A percentile compares a stretch with the other conserved stretches of the same genome.
These are phyloP conservation scores for Fusarium nisikadoi DNA, from an alignment of 2,329 filamentous ascomycete genomes.

Conservation along the genomic window DNA sequence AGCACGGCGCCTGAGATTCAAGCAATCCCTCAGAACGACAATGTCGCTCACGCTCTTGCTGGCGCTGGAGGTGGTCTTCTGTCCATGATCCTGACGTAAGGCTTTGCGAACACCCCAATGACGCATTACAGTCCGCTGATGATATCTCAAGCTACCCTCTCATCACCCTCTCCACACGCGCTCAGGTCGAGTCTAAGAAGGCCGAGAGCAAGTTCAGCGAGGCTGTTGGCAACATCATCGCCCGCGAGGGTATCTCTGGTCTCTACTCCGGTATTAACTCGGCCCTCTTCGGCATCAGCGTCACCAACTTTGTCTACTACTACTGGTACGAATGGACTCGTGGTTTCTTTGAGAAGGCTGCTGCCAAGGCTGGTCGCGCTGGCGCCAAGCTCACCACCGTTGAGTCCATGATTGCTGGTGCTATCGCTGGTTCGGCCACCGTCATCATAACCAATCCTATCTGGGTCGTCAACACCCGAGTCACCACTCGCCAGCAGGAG, in stretches of 20 bases:
- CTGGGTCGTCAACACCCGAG: constrained; percentile 98
- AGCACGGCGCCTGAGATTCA: constrained; percentile 60
- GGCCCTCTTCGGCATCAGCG: constrained; percentile 94
- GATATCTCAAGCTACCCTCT: constrained; percentile 78
- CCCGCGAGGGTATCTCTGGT: constrained; percentile 88
- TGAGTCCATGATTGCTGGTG: constrained; percentile 95
- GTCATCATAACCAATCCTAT: constrained; percentile 98
- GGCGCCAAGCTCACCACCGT: constrained; percentile 87
- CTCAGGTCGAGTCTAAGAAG: constrained; percentile 96
- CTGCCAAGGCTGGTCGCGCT: constrained; percentile 75
- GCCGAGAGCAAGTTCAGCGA: constrained; percentile 86
- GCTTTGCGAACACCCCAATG: constrained; percentile 1
- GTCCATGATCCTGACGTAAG: constrained; percentile 93
- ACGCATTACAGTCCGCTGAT: constrained; percentile 26
- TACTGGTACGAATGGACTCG: constrained; percentile 99
- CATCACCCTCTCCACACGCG: constrained; percentile 95
- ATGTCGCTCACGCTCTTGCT: constrained; percentile 93
- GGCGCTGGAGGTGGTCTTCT: constrained; percentile 93
- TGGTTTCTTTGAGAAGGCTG: constrained; percentile 83
- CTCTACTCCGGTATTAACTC: constrained; percentile 94
- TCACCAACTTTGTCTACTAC: constrained; percentile 99
- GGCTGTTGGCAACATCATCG: constrained; percentile 86
- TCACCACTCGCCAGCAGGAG: constrained; percentile 84
- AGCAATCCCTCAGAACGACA: constrained; percentile 86
- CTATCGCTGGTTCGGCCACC: constrained; percentile 91